Base-by-base conservation (phyloP, 768 basidiomycete genomes). In the Leccinum incarnatum region DNA sequence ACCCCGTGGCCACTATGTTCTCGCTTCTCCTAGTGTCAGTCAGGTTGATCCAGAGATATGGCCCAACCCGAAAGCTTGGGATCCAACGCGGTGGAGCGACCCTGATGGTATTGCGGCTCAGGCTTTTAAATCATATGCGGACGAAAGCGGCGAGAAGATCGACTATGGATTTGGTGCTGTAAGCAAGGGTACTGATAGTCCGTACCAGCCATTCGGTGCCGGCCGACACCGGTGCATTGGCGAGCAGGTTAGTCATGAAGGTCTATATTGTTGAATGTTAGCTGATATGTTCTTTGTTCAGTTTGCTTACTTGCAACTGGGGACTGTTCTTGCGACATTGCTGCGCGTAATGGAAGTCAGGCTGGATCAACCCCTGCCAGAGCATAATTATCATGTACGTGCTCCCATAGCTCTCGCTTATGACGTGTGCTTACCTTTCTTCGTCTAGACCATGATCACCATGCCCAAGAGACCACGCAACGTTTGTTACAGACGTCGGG, bases 201-300 rank as follows among this genome's bases (percentile, higher is more conserved):
- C 93, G 51, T 98, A 98, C 73, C 92, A 97, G 71, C 97, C 97
- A 2, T 99, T 99, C 67, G 97, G 97, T 61, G 96, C 97, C 53
- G 97, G 97, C 29, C 82, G 91, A 67, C 96, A 98, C 77, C 81
- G 95, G 63, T 98, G 93, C 73, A 95, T 98, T 60, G 93, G 94
- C 62, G 94, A 95, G 76, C 89, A 88, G 77, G 87, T 86, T 49
- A 48, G 78, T 73, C 27, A 11, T 2, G 15, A 50, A 14, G 2
- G 2, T 59, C 15, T 36, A 11, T 15, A 15, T 54, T 23, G 23
- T 3, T 53, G 32, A 40, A 54, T 27, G 34, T 45, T 51, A n/a
- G 14, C 57, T 64, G 36, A 67, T n/a, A 10, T 25, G 1, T 23
- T 46, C 5, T 52, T 49, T 56, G 19, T 6, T 32, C 53, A 94